Percentiles rank a stretch among this genome's conserved stretches.
These are phyloP conservation scores for Nectriaceae sp. DNA, from an alignment of 2,329 filamentous ascomycete genomes.

Conservation along the genomic window DNA sequence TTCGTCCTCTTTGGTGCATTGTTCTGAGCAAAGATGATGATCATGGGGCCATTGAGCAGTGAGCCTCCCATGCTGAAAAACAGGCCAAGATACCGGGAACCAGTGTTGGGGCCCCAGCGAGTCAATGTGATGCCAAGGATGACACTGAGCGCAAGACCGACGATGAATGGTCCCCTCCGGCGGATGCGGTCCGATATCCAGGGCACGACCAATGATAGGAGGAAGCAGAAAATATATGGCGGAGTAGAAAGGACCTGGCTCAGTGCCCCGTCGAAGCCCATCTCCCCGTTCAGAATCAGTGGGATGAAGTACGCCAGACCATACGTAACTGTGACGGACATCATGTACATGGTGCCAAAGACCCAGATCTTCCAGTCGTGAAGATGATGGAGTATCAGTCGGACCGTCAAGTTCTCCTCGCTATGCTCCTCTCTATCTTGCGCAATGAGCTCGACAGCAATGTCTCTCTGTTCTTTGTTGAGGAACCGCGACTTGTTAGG, in stretches of 20 bases:
- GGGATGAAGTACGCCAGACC: slow-evolving; percentile 5
- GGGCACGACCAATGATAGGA: neutral
- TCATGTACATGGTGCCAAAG: neutral
- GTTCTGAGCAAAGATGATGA: slow-evolving; percentile 6
- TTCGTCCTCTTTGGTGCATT: slow-evolving; percentile 3
- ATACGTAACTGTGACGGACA: neutral
- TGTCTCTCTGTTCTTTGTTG: neutral
- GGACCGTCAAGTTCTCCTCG: neutral
- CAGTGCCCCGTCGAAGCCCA: slow-evolving; percentile 6
- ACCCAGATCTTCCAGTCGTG: slow-evolving; percentile 6
- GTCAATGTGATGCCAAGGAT: slow-evolving; percentile 5
- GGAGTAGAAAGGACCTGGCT: slow-evolving; percentile 2
- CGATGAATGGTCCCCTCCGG: slow-evolving; percentile 1
- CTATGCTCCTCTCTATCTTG: slow-evolving; percentile 1
- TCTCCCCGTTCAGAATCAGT: slow-evolving; percentile 2
- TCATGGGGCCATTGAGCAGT: slow-evolving; percentile 5
- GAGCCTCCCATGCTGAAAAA: slow-evolving; percentile 1
- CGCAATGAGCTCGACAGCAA: slow-evolving; percentile 1
- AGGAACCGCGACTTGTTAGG: slow-evolving; percentile 3
- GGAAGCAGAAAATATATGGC: slow-evolving; percentile 1
- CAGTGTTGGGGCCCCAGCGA: slow-evolving; percentile 3
- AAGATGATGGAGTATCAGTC: neutral
- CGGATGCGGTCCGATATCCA: slow-evolving; percentile 1
- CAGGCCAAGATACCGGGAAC: slow-evolving; percentile 1
- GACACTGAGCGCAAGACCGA: slow-evolving; percentile 1